Evolutionary conservation across 1,284 basidiomycete species (phyloP).

Genomic region (Ganoderma boninense): DNA sequence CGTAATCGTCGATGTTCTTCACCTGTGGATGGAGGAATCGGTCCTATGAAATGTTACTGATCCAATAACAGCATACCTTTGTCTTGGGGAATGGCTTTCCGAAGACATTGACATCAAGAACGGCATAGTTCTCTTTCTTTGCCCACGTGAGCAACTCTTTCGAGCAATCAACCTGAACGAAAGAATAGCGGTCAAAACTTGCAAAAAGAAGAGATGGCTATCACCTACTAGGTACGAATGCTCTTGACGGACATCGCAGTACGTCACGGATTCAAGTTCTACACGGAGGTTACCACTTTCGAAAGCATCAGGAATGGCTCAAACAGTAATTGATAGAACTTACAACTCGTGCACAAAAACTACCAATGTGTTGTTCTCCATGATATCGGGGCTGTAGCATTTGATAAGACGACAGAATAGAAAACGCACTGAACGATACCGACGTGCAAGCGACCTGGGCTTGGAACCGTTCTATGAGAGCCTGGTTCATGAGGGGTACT

Average conservation of each 20-base stretch:
- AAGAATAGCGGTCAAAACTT: constrained; percentile 1
- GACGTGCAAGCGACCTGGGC: constrained; percentile 89
- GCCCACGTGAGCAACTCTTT: constrained; percentile 85
- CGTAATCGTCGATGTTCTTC: constrained; percentile 52
- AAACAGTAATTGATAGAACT: constrained; percentile 39
- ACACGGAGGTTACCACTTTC: constrained; percentile 85
- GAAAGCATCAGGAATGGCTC: constrained; percentile 5
- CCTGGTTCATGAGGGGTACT: constrained; percentile 76
- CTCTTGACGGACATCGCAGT: constrained; percentile 79
- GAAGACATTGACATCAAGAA: constrained; percentile 91
- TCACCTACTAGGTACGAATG: constrained; percentile 79
- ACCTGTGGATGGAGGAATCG: constrained; percentile 31
- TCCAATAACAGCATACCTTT: constrained; percentile 39
- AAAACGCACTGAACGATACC: constrained; percentile 41
- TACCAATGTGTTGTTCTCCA: constrained; percentile 75
- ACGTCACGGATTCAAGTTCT: constrained; percentile 77
- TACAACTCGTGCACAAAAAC: constrained; percentile 94
- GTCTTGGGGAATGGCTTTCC: constrained; percentile 63
- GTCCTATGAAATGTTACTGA: neutral
- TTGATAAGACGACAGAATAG: constrained; percentile 8
- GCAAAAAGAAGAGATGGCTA: neutral
- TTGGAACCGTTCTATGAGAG: constrained; percentile 74
- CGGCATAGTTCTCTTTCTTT: constrained; percentile 65
- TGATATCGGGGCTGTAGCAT: constrained; percentile 63
- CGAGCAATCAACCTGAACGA: constrained; percentile 82